A percentile compares a stretch with the other conserved stretches of the same genome.
Evolutionary conservation across 257 asterid genomes (phyloP).

Genomic region (Solanum clarkiae): DNA sequence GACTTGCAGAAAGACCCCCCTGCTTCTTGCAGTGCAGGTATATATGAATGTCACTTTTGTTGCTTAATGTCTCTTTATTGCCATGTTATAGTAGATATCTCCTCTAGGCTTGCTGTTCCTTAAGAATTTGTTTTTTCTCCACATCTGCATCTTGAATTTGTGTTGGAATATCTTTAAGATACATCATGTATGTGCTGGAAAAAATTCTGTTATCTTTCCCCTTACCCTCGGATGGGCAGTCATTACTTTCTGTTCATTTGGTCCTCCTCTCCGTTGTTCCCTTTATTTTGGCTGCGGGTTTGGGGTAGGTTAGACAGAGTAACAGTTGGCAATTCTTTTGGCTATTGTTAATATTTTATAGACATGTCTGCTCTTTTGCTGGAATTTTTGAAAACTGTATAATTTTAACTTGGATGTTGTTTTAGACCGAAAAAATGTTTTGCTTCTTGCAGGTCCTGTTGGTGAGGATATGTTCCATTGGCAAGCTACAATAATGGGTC

Average conservation of each 20-base stretch:
- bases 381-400: not conserved
- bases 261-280: not conserved
- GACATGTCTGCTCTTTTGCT: not conserved
- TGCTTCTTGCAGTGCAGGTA: slow-evolving; percentile 60
- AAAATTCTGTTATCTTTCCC: not conserved
- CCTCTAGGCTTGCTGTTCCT: not conserved
- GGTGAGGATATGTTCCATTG: slow-evolving; percentile 73
- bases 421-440: not conserved
- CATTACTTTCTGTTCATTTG: not conserved
- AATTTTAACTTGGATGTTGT: not conserved
- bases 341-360: not conserved
- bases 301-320: not conserved
- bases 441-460: slow-evolving; percentile 41
- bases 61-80: not conserved
- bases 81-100: not conserved
- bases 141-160: not conserved
- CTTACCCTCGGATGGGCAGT: not conserved
- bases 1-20: slow-evolving; percentile 60
- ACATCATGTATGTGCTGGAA: not conserved
- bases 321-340: not conserved
- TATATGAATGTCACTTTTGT: not conserved
- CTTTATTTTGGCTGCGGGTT: not conserved
- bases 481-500: slow-evolving; percentile 87
- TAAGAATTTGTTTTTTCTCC: not conserved
- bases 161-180: not conserved